These are phyloP conservation scores for Catunica adiposa DNA, from an alignment of 2,329 filamentous ascomycete species.

Conservation along the genomic window DNA sequence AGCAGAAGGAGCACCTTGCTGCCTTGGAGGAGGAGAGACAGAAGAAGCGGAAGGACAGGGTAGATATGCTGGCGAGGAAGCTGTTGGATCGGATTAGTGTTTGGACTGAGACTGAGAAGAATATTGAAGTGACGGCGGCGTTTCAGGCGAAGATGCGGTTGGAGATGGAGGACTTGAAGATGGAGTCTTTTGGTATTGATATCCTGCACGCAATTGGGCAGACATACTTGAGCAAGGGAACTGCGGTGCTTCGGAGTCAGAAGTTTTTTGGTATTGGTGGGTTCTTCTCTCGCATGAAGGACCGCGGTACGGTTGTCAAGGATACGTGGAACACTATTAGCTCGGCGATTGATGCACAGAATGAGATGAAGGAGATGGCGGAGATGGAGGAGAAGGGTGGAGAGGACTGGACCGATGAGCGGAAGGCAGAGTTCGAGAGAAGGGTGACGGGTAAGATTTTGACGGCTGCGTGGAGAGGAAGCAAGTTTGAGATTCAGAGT, in stretches of 20 bases:
- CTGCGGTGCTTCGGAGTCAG: constrained; percentile 77
- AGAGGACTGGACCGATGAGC: constrained; percentile 97
- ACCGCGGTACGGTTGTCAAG: constrained; percentile 92
- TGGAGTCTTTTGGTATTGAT: constrained; percentile 95
- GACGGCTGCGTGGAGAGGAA: constrained; percentile 87
- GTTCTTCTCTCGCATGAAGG: constrained; percentile 85
- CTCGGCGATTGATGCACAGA: constrained; percentile 88
- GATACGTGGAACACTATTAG: constrained; percentile 98
- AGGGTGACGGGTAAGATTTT: constrained; percentile 95
- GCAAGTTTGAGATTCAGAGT: constrained; percentile 95
- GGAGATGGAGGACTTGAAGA: constrained; percentile 95
- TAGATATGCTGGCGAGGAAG: constrained; percentile 69
- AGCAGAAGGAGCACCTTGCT: constrained; percentile 80
- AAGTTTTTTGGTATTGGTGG: constrained; percentile 93
- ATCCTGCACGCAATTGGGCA: constrained; percentile 89
- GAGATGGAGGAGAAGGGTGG: constrained; percentile 87
- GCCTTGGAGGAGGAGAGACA: constrained; percentile 79
- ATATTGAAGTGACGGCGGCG: constrained; percentile 62
- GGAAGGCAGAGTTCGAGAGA: constrained; percentile 86
- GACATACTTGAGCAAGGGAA: constrained; percentile 78
- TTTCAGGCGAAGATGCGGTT: constrained; percentile 90
- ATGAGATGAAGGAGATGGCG: constrained; percentile 98
- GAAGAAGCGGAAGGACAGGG: constrained; percentile 71
- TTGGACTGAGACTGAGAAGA: constrained; percentile 95
- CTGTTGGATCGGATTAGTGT: constrained; percentile 77